Percentiles rank a stretch among this genome's conserved stretches.
Evolutionary conservation across 169 alveolate genomes (phyloP).

Genomic region (Cryptosporidium ubiquitum): DNA sequence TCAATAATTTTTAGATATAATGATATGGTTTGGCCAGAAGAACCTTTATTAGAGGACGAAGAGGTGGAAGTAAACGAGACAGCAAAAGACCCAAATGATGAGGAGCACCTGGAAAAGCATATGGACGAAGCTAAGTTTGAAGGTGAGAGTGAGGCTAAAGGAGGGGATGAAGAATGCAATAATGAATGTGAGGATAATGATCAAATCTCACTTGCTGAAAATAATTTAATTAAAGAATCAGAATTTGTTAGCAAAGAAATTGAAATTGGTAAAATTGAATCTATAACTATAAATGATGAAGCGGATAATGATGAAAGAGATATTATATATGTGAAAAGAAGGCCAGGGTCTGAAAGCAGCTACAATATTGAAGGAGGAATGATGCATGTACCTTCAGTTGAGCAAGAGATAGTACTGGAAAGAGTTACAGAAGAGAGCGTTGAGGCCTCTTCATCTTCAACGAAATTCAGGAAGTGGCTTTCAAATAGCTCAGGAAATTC

Average conservation of each 20-base stretch:
- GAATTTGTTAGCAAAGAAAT: background rate
- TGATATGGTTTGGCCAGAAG: slow-evolving; percentile 51
- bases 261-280: background rate
- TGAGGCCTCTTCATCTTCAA: slow-evolving; percentile 1
- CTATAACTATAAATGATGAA: background rate
- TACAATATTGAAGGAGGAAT: background rate
- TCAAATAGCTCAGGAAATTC: background rate
- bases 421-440: background rate
- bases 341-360: slow-evolving; percentile 32
- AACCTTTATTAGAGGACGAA: background rate
- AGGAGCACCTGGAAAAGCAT: background rate
- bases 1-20: background rate
- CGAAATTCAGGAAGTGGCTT: slow-evolving; percentile 36
- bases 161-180: background rate
- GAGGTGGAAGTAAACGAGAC: background rate
- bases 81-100: background rate
- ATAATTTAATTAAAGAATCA: background rate
- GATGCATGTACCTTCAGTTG: background rate
- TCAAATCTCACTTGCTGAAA: background rate
- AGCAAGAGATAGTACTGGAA: background rate
- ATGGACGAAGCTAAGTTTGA: background rate
- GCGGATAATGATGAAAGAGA: background rate
- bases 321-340: background rate
- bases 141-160: background rate
- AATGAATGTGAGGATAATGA: background rate